Percentiles rank a stretch among this genome's conserved stretches.
These are phyloP conservation scores for Scedosporium apiospermum DNA, from an alignment of 2,329 filamentous ascomycete species.

Conservation along the genomic window DNA sequence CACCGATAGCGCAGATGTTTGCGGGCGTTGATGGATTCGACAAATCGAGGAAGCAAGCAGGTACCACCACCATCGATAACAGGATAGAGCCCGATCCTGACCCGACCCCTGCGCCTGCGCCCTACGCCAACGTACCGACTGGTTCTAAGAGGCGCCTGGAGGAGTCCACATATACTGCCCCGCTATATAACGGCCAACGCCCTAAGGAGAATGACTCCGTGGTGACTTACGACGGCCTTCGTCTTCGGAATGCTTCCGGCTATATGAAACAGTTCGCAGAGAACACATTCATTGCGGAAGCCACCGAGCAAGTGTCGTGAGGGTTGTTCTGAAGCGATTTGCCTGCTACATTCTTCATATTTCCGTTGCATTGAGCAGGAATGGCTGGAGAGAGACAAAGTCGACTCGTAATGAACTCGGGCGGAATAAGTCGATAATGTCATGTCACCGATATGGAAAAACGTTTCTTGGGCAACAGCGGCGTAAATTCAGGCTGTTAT, in stretches of 20 bases:
- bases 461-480: neutral
- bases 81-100: neutral
- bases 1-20: neutral
- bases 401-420: neutral
- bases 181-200: too few relatives aligned
- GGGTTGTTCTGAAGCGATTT: neutral
- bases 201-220: neutral
- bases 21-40: neutral
- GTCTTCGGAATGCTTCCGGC: too few relatives aligned
- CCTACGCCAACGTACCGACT: too few relatives aligned
- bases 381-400: neutral
- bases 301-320: too few relatives aligned
- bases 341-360: neutral
- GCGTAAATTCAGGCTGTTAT: neutral
- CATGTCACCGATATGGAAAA: neutral
- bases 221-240: neutral
- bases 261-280: too few relatives aligned
- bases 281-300: too few relatives aligned
- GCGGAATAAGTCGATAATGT: neutral
- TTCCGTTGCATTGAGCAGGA: too few relatives aligned
- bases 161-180: too few relatives aligned
- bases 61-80: neutral
- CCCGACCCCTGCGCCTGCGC: neutral
- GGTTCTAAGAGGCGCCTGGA: too few relatives aligned
- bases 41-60: neutral